Conservation (phyloP, 805 yeast species). For the Wickerhamiella musiphila region DNA sequence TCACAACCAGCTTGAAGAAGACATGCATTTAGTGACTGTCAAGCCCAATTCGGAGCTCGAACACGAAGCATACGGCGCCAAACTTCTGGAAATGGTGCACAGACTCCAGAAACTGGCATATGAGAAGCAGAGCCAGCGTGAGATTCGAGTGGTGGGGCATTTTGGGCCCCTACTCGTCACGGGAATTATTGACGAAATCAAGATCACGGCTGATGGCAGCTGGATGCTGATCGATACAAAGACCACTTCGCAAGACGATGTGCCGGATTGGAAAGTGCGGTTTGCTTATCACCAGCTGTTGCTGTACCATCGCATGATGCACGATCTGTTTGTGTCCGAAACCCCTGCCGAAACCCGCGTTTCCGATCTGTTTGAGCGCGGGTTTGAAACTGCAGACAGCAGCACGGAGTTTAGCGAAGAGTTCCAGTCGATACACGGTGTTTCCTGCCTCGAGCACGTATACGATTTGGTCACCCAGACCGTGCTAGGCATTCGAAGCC, state of each 20-base stretch:
- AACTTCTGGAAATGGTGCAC: constrained; percentile 7
- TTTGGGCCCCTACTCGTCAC: constrained; percentile 10
- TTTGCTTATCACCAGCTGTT: constrained; percentile 22
- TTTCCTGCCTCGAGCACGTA: neutral
- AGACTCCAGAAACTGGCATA: constrained; percentile 4
- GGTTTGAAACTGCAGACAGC: neutral
- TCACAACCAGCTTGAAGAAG: constrained; percentile 12
- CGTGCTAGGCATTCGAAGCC: neutral
- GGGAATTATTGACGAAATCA: constrained; percentile 18
- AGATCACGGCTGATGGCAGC: constrained; percentile 2
- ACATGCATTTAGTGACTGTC: no score
- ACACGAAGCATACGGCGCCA: constrained; percentile 8
- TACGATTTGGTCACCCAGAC: neutral
- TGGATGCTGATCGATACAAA: constrained; percentile 18
- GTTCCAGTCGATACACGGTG: neutral
- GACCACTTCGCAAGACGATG: constrained; percentile 7
- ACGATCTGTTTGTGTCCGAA: constrained; percentile 2
- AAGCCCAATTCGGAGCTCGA: no score
- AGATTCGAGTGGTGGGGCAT: constrained; percentile 17
- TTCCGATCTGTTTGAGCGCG: neutral
- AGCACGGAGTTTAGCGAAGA: neutral
- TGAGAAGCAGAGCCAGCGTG: no score
- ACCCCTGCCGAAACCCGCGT: neutral
- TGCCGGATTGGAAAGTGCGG: constrained; percentile 9
- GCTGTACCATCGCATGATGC: constrained; percentile 15